A percentile compares a stretch with the other conserved stretches of the same genome.
phyloP scores from a whole-genome alignment of 768 basidiomycete genomes.

The Leccinum obscurum region DNA sequence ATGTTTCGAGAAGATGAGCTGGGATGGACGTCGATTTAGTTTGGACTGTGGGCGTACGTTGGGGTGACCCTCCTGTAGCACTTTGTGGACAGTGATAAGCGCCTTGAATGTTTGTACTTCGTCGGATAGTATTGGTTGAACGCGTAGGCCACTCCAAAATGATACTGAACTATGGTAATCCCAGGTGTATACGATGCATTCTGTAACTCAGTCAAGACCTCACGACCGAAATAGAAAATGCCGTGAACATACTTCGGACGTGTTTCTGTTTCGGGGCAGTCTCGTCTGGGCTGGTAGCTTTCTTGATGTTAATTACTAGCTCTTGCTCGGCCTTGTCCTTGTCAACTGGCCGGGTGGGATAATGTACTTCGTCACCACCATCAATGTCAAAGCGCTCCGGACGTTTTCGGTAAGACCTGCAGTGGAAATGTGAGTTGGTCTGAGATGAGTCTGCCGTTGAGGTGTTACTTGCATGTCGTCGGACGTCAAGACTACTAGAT shows the following conservation, averaged over 20 bases:
- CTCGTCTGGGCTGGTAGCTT: conserved; percentile 94
- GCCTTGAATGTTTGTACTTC: conserved; percentile 99
- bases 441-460: background rate
- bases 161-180: conserved; percentile 98
- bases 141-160: conserved; percentile 96
- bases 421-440: conserved; percentile 10
- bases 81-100: conserved; percentile 96
- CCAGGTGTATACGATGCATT: conserved; percentile 99
- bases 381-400: conserved; percentile 62
- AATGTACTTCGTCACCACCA: conserved; percentile 75
- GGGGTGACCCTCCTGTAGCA: conserved; percentile 96
- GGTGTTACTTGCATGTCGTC: conserved; percentile 27
- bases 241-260: conserved; percentile 78
- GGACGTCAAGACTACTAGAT: too few relatives aligned
- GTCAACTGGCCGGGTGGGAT: conserved; percentile 96
- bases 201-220: conserved; percentile 42
- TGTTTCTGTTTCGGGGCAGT: conserved; percentile 99
- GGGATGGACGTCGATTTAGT: conserved; percentile 4
- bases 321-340: conserved; percentile 98
- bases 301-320: conserved; percentile 94
- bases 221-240: conserved; percentile 9
- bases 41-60: conserved; percentile 49
- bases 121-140: conserved; percentile 95
- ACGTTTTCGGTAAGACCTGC: conserved; percentile 36
- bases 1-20: conserved; percentile 15